These are phyloP conservation scores for Cercophora scortea DNA, from an alignment of 495 filamentous ascomycete species.

Conservation along the genomic window DNA sequence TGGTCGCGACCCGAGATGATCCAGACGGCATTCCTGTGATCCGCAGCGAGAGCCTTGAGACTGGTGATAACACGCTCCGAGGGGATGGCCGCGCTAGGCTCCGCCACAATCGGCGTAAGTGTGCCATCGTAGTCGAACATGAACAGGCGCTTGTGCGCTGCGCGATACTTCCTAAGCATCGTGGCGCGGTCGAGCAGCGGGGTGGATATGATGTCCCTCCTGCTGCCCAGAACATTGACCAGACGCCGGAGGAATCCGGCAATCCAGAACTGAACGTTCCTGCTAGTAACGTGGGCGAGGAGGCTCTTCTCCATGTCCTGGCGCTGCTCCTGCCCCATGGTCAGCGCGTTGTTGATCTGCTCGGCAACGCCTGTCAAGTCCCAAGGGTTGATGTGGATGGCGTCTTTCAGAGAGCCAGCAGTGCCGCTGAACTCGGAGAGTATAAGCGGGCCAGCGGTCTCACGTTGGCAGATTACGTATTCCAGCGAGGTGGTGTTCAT, in stretches of 20 bases:
- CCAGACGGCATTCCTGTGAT: slow-evolving; percentile 85
- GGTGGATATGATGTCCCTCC: slow-evolving; percentile 65
- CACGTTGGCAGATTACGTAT: slow-evolving; percentile 85
- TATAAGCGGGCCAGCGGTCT: slow-evolving; percentile 76
- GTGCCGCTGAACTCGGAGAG: slow-evolving; percentile 94
- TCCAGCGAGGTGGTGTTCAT: slow-evolving; percentile 96
- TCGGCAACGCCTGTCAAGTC: slow-evolving; percentile 73
- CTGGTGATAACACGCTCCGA: slow-evolving; percentile 72
- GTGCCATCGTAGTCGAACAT: slow-evolving; percentile 99
- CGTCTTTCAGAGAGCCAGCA: slow-evolving; percentile 72
- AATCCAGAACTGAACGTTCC: slow-evolving; percentile 80
- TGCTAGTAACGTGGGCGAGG: slow-evolving; percentile 74
- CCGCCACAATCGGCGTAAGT: slow-evolving; percentile 88
- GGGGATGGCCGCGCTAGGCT: slow-evolving; percentile 80
- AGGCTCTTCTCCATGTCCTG: slow-evolving; percentile 51
- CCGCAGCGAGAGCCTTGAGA: slow-evolving; percentile 68
- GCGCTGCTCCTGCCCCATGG: slow-evolving; percentile 58
- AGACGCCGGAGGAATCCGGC: slow-evolving; percentile 65
- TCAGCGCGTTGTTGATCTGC: slow-evolving; percentile 70
- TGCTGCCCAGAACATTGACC: slow-evolving; percentile 67
- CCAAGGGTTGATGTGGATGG: slow-evolving; percentile 94
- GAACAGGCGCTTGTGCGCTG: slow-evolving; percentile 68
- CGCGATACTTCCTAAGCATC: slow-evolving; percentile 63
- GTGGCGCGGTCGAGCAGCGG: slow-evolving; percentile 68
- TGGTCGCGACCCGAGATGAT: slow-evolving; percentile 93